Evolutionary conservation across 192 early-diverging fungal genomes (phyloP).

Genomic region (Haplosporangium gracile): DNA sequence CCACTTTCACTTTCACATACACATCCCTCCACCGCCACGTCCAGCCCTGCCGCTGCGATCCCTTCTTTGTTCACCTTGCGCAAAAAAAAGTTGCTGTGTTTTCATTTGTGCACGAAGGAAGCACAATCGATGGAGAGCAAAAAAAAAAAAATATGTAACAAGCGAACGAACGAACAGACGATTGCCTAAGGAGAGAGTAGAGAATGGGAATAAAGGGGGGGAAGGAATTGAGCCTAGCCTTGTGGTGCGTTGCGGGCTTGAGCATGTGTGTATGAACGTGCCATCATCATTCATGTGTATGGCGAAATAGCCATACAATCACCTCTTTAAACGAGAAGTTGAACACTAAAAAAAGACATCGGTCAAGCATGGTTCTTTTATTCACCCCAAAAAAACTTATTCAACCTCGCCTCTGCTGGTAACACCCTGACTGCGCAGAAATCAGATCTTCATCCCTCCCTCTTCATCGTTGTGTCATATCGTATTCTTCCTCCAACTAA

Average conservation of each 20-base stretch:
- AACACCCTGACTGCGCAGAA: conserved; percentile 1
- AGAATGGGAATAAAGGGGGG: background rate
- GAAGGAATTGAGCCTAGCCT: background rate
- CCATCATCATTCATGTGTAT: conserved; percentile 2
- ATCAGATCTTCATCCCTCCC: background rate
- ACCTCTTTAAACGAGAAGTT: background rate
- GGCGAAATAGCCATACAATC: background rate
- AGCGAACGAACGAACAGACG: background rate
- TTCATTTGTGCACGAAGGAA: background rate
- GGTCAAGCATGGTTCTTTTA: background rate
- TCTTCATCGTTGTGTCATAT: background rate
- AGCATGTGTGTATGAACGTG: background rate
- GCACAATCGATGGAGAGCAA: background rate
- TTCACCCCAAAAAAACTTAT: background rate
- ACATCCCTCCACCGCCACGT: background rate
- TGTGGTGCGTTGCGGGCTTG: background rate
- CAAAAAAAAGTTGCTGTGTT: background rate
- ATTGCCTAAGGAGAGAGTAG: background rate
- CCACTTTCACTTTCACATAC: background rate
- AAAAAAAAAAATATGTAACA: no score
- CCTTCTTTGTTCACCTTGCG: no score
- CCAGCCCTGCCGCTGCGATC: no score
- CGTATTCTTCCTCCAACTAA: background rate
- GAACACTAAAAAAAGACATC: background rate
- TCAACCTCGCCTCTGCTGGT: background rate